Conservation (phyloP, 2,329 filamentous ascomycete species). For the Dactylonectria estremocensis region DNA sequence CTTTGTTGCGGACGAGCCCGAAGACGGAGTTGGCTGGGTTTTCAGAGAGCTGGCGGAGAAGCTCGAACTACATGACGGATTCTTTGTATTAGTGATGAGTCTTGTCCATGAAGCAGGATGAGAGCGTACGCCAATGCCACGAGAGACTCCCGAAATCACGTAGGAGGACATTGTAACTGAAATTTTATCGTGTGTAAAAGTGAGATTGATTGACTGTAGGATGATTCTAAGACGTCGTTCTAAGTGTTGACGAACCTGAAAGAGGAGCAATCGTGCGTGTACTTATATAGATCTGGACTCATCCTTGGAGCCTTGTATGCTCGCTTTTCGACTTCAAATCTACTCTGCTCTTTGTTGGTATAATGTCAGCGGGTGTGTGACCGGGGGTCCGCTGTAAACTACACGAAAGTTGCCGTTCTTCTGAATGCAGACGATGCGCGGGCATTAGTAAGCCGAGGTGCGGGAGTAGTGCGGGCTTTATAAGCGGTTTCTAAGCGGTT, state of each 20-base stretch:
- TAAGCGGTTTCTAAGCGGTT: no score
- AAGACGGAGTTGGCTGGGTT: conserved; percentile 58
- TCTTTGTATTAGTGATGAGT: conserved; percentile 5
- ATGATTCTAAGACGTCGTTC: conserved; percentile 9
- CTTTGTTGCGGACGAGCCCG: conserved; percentile 61
- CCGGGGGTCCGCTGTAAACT: conserved; percentile 12
- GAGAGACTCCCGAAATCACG: conserved; percentile 29
- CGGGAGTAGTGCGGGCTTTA: conserved; percentile 14
- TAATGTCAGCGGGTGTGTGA: conserved; percentile 10
- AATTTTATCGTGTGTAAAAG: conserved; percentile 11
- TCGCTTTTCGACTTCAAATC: conserved; percentile 12
- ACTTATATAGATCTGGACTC: conserved; percentile 13
- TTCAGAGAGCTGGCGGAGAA: conserved; percentile 59
- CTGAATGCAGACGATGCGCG: conserved; percentile 12
- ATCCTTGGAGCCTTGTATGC: conserved; percentile 10
- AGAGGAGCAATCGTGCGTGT: conserved; percentile 14
- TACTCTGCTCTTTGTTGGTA: conserved; percentile 13
- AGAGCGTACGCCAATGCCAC: conserved; percentile 28
- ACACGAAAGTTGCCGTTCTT: conserved; percentile 13
- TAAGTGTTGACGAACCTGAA: conserved; percentile 14
- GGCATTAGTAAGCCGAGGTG: conserved; percentile 11
- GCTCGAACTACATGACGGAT: conserved; percentile 38
- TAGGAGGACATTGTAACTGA: conserved; percentile 30
- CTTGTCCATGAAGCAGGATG: conserved; percentile 4
- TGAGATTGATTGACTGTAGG: conserved; percentile 11